These are phyloP conservation scores for Chytriomyces sp. DNA, from an alignment of 192 early-diverging fungal species.

Conservation along the genomic window DNA sequence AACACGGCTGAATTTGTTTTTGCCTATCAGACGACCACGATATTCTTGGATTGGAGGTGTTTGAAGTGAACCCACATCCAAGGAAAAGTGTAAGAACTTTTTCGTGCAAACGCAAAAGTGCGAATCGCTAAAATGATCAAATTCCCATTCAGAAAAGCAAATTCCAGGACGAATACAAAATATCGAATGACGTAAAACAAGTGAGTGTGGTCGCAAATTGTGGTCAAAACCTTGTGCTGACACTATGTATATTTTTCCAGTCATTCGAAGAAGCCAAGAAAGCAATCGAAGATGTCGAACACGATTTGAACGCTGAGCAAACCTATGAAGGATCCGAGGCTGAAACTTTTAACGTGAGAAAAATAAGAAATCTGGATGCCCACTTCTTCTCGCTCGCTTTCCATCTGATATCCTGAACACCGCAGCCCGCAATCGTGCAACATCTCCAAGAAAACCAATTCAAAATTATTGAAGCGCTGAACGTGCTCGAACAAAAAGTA, in stretches of 20 bases:
- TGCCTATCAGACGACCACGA: constrained; percentile 75
- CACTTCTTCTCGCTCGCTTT: neutral
- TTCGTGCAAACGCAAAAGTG: neutral
- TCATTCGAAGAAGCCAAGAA: constrained; percentile 43
- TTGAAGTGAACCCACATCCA: constrained; percentile 68
- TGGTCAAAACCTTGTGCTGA: neutral
- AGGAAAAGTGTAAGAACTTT: constrained; percentile 40
- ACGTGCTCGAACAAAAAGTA: constrained; percentile 45
- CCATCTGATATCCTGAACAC: neutral
- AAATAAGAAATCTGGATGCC: neutral
- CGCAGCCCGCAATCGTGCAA: constrained; percentile 41
- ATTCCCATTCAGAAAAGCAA: constrained; percentile 36
- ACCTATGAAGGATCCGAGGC: neutral
- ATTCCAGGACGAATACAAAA: constrained; percentile 44
- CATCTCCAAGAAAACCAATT: constrained; percentile 58
- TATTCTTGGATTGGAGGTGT: constrained; percentile 68
- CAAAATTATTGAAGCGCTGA: constrained; percentile 58
- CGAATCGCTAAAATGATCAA: constrained; percentile 27
- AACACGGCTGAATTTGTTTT: neutral
- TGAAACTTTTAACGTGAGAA: constrained; percentile 41
- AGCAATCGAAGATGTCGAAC: constrained; percentile 38
- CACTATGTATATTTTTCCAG: neutral
- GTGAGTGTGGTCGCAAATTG: neutral
- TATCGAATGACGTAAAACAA: constrained; percentile 30
- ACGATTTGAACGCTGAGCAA: constrained; percentile 21